Percentiles rank a stretch among this genome's conserved stretches.
Conservation (phyloP, 2,329 filamentous ascomycete species). For the Colletotrichum magnum region DNA sequence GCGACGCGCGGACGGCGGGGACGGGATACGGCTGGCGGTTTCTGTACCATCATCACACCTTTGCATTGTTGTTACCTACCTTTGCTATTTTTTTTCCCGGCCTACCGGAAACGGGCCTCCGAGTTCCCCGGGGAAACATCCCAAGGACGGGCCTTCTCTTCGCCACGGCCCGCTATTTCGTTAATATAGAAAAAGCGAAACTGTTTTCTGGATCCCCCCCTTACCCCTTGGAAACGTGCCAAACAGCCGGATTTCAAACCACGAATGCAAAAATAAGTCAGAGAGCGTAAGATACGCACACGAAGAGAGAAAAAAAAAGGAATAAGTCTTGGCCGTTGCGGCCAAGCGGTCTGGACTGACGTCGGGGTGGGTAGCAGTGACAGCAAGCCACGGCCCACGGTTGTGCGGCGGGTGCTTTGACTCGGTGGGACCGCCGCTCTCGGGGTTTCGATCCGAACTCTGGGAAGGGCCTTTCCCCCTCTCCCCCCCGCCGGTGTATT, state of each 20-base stretch:
- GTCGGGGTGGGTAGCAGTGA: slow-evolving; percentile 25
- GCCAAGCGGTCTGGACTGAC: slow-evolving; percentile 8
- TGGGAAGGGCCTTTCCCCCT: slow-evolving; percentile 3
- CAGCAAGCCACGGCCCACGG: slow-evolving; percentile 1
- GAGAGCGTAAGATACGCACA: slow-evolving; percentile 4
- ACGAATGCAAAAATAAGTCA: neutral
- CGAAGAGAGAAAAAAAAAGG: neutral
- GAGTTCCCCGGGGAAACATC: slow-evolving; percentile 21
- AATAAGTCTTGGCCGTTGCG: slow-evolving; percentile 5
- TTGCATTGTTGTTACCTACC: slow-evolving; percentile 29
- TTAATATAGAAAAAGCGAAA: slow-evolving; percentile 38
- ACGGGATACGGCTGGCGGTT: slow-evolving; percentile 17
- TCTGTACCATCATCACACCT: slow-evolving; percentile 36
- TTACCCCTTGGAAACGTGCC: slow-evolving; percentile 6
- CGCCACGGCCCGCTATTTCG: slow-evolving; percentile 22
- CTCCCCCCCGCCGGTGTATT: neutral
- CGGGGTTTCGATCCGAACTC: slow-evolving; percentile 26
- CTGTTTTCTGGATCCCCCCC: slow-evolving; percentile 25
- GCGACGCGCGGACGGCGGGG: slow-evolving; percentile 3
- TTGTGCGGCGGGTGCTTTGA: slow-evolving; percentile 17
- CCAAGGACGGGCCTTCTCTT: slow-evolving; percentile 18
- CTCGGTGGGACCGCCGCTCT: slow-evolving; percentile 10
- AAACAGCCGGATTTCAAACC: neutral
- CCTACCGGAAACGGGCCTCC: slow-evolving; percentile 28
- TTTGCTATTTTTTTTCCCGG: slow-evolving; percentile 9